A percentile compares a stretch with the other conserved stretches of the same genome.
Conservation (phyloP, 164 flowering plant species). For the Hamamelis virginiana region DNA sequence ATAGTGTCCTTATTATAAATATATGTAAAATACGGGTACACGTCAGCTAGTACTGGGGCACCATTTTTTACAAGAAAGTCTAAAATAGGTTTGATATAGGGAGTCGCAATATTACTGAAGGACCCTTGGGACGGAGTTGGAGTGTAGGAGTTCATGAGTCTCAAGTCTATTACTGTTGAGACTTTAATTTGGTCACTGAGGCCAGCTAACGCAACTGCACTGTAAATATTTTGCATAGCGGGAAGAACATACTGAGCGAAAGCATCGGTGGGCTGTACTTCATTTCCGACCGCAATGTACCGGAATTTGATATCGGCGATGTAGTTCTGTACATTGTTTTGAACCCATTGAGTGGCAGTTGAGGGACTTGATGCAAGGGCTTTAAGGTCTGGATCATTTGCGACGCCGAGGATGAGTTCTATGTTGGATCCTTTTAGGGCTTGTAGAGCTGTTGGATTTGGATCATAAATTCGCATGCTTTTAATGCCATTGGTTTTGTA, state of each 20-base stretch:
- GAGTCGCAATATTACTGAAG: background rate
- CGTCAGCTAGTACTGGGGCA: conserved; percentile 18
- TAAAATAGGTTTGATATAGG: conserved; percentile 9
- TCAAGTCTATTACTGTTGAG: conserved; percentile 11
- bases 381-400: conserved; percentile 10
- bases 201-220: conserved; percentile 10
- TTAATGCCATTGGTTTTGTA: conserved; percentile 7
- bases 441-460: conserved; percentile 3
- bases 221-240: conserved; percentile 16
- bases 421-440: conserved; percentile 22
- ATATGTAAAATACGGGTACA: conserved; percentile 20
- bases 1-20: background rate
- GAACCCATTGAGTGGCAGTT: conserved; percentile 20
- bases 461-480: conserved; percentile 17
- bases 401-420: conserved; percentile 22
- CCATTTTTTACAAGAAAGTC: conserved; percentile 9
- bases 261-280: background rate
- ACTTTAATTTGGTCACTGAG: conserved; percentile 19
- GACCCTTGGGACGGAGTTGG: conserved; percentile 17
- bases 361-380: background rate
- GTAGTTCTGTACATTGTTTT: conserved; percentile 11
- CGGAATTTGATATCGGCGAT: conserved; percentile 13
- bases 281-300: conserved; percentile 29
- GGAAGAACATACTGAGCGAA: conserved; percentile 14
- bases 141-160: background rate